Percentiles rank a stretch among this genome's conserved stretches.
Conservation (phyloP, 2,329 filamentous ascomycete species). For the Ceratocystis cacaofunesta region DNA sequence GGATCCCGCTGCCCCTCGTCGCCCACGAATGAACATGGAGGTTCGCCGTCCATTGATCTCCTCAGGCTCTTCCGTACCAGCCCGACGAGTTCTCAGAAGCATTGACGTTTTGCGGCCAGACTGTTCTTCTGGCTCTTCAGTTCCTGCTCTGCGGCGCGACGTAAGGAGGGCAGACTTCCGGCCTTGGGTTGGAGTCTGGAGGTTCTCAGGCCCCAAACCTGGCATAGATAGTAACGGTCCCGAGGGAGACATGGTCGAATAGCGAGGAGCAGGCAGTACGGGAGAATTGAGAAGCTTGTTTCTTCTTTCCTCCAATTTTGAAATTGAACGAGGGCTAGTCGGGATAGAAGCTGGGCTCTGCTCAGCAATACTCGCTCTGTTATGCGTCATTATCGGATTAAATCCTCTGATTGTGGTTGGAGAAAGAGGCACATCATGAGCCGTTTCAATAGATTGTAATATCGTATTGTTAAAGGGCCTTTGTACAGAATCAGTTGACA, state of each 20-base stretch:
- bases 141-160: constrained; percentile 32
- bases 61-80: constrained; percentile 35
- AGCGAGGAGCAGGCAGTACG: constrained; percentile 33
- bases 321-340: constrained; percentile 34
- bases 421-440: constrained; percentile 26
- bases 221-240: constrained; percentile 29
- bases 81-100: constrained; percentile 28
- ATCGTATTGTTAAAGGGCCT: constrained; percentile 17
- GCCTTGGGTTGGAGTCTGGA: constrained; percentile 14
- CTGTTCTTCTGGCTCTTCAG: constrained; percentile 35
- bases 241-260: constrained; percentile 25
- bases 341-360: constrained; percentile 26
- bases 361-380: constrained; percentile 32
- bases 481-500: constrained; percentile 46
- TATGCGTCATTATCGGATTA: constrained; percentile 25
- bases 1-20: constrained; percentile 33
- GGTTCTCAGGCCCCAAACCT: neutral
- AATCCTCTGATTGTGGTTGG: constrained; percentile 32
- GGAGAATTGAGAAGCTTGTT: constrained; percentile 32
- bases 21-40: constrained; percentile 33
- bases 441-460: constrained; percentile 13
- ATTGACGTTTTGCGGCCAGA: constrained; percentile 31
- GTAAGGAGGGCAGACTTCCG: constrained; percentile 41
- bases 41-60: constrained; percentile 31
- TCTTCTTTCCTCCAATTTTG: constrained; percentile 40